Evolutionary conservation across 2,329 filamentous ascomycete genomes (phyloP).

Genomic region (Cordyceps cateniannulata): DNA sequence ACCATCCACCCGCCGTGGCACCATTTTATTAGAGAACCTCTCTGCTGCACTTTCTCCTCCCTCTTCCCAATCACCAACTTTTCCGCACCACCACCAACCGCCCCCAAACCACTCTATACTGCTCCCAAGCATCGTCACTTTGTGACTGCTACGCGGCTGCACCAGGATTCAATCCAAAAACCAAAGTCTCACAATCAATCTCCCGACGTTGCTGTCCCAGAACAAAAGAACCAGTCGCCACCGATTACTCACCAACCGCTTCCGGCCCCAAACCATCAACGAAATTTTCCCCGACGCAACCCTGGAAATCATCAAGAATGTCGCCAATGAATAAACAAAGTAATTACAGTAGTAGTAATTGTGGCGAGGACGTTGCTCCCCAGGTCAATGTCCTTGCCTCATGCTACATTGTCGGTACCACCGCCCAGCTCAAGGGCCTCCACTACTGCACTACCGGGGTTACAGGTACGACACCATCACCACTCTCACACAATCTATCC

Average conservation of each 20-base stretch:
- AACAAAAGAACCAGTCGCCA: background rate
- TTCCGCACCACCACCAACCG: background rate
- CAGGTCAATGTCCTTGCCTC: constrained; percentile 77
- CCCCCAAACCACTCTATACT: background rate
- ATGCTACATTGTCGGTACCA: constrained; percentile 78
- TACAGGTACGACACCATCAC: constrained; percentile 51
- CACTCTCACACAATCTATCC: background rate
- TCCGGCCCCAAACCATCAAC: background rate
- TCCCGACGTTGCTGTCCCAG: background rate
- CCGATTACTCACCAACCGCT: background rate
- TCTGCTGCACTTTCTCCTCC: background rate
- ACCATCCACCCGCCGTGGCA: background rate
- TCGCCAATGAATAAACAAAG: constrained; percentile 65
- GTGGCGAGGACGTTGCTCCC: constrained; percentile 59
- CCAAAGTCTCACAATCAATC: background rate
- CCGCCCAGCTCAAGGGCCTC: constrained; percentile 69
- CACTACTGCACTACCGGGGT: constrained; percentile 94
- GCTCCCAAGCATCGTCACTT: constrained; percentile 9
- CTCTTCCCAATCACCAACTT: background rate
- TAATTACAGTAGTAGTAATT: constrained; percentile 69
- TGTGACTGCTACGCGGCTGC: constrained; percentile 10
- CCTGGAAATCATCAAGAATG: constrained; percentile 35
- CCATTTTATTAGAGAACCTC: constrained; percentile 3
- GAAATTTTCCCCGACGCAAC: constrained; percentile 8
- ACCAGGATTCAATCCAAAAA: background rate